Conservation (phyloP, 306 rosid genomes). For the Herpetospermum pedunculosum region DNA sequence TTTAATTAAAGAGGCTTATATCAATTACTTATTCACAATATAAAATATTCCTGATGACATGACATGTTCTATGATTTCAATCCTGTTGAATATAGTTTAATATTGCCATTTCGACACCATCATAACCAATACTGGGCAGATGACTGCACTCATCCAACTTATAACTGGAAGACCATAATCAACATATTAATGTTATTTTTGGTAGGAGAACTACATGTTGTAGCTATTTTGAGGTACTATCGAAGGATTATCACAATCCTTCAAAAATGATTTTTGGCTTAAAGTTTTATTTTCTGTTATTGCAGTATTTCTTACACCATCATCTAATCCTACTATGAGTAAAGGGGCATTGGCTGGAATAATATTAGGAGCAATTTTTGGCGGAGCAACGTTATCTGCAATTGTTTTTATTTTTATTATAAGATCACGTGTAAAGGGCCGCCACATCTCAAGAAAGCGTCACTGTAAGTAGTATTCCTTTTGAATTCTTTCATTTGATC, state of each 20-base stretch:
- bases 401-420: slow-evolving; percentile 48
- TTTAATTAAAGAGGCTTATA: not conserved
- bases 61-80: not conserved
- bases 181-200: not conserved
- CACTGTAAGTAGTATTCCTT: slow-evolving; percentile 41
- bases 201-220: not conserved
- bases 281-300: slow-evolving; percentile 14
- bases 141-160: not conserved
- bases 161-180: not conserved
- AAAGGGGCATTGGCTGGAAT: slow-evolving; percentile 60
- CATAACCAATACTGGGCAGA: not conserved
- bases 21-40: not conserved
- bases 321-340: slow-evolving; percentile 38
- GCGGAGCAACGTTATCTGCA: slow-evolving; percentile 51
- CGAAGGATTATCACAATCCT: not conserved
- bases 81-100: not conserved
- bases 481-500: not conserved
- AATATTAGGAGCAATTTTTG: slow-evolving; percentile 60
- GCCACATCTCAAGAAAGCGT: slow-evolving; percentile 37
- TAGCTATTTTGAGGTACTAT: not conserved
- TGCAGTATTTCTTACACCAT: slow-evolving; percentile 23
- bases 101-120: not conserved
- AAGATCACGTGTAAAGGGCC: slow-evolving; percentile 26
- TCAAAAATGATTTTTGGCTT: slow-evolving; percentile 11
- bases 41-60: not conserved